Percentiles rank a stretch among this genome's conserved stretches.
These are phyloP conservation scores for Xylariomycetidae sp. DNA, from an alignment of 2,329 filamentous ascomycete species.

Conservation along the genomic window DNA sequence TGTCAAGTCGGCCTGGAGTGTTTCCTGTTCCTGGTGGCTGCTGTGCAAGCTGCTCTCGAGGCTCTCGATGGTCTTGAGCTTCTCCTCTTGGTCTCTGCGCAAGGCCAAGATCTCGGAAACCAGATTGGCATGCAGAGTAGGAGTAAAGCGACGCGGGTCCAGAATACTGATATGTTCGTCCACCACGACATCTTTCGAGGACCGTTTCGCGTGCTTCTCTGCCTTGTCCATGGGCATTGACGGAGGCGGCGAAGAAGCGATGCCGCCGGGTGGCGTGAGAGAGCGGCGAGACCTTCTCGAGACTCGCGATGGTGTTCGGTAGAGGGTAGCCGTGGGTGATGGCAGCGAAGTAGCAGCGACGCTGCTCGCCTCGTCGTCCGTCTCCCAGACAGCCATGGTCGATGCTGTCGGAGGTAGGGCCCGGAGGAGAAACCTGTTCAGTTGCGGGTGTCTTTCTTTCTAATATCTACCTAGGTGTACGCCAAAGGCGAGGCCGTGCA, in stretches of 20 bases:
- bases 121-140: slow-evolving; percentile 86
- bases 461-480: slow-evolving; percentile 6
- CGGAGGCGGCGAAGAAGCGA: slow-evolving; percentile 54
- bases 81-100: slow-evolving; percentile 84
- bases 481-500: slow-evolving; percentile 8
- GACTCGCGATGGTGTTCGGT: slow-evolving; percentile 62
- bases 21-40: slow-evolving; percentile 68
- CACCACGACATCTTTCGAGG: slow-evolving; percentile 51
- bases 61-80: slow-evolving; percentile 77
- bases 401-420: slow-evolving; percentile 3
- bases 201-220: slow-evolving; percentile 43
- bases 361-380: slow-evolving; percentile 54
- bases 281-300: slow-evolving; percentile 60
- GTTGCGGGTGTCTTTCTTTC: slow-evolving; percentile 10
- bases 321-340: slow-evolving; percentile 65
- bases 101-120: slow-evolving; percentile 90
- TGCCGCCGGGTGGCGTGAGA: slow-evolving; percentile 52
- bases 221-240: slow-evolving; percentile 35
- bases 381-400: slow-evolving; percentile 54
- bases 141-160: slow-evolving; percentile 89
- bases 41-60: slow-evolving; percentile 71
- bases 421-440: slow-evolving; percentile 7
- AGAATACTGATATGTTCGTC: slow-evolving; percentile 70
- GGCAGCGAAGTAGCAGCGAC: slow-evolving; percentile 57
- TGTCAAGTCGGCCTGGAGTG: slow-evolving; percentile 55